These are phyloP conservation scores for Solanum hybrid DNA, from an alignment of 305 asterid species.

Conservation along the genomic window DNA sequence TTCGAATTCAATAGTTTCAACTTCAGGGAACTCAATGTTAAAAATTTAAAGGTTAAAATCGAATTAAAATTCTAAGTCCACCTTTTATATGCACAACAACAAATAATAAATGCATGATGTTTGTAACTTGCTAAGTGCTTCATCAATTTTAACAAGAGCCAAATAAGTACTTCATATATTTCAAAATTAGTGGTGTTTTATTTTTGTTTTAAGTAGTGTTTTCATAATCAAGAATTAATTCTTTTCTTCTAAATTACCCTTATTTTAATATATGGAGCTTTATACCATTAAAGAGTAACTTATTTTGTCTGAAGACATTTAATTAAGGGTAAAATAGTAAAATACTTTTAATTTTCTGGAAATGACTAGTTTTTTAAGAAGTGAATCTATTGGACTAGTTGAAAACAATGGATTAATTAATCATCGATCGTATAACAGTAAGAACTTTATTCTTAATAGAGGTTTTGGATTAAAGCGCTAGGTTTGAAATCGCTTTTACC, in stretches of 20 bases:
- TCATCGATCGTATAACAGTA: neutral
- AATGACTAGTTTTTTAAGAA: neutral
- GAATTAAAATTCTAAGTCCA: neutral
- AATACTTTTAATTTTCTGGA: neutral
- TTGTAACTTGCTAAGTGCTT: neutral
- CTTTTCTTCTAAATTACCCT: neutral
- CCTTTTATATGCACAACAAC: neutral
- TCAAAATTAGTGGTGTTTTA: neutral
- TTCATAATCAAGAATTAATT: neutral
- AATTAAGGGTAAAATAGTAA: neutral
- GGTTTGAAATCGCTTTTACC: no score
- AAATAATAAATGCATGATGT: neutral
- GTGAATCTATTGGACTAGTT: neutral
- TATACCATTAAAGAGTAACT: neutral
- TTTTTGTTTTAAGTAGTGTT: neutral
- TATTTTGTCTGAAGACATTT: neutral
- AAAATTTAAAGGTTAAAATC: neutral
- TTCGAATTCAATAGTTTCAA: neutral
- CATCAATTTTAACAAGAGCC: neutral
- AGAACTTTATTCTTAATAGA: neutral
- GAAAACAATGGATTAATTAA: neutral
- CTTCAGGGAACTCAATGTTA: neutral
- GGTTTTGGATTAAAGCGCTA: rapidly evolving
- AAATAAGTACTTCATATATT: neutral
- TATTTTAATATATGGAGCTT: neutral